Percentiles rank a stretch among this genome's conserved stretches.
Evolutionary conservation across 192 early-diverging fungal genomes (phyloP).

Genomic region (Coemansia sp.): DNA sequence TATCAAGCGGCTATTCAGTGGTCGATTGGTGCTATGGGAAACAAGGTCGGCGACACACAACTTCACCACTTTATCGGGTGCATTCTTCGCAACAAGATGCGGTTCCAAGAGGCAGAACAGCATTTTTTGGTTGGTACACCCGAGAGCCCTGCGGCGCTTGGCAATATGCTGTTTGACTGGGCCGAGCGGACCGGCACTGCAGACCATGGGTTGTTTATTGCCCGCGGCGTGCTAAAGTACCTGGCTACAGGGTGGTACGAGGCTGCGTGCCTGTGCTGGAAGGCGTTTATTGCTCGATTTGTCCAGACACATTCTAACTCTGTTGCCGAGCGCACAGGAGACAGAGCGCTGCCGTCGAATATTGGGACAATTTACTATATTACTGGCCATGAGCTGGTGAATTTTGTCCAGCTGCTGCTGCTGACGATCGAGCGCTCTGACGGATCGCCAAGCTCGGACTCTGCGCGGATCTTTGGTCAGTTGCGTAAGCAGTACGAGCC

Average conservation of each 20-base stretch:
- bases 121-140: slow-evolving; percentile 84
- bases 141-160: slow-evolving; percentile 74
- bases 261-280: slow-evolving; percentile 57
- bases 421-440: slow-evolving; percentile 63
- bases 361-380: slow-evolving; percentile 53
- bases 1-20: slow-evolving; percentile 54
- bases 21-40: slow-evolving; percentile 28
- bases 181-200: slow-evolving; percentile 55
- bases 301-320: slow-evolving; percentile 20
- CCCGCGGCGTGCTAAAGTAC: slow-evolving; percentile 81
- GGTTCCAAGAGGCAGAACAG: slow-evolving; percentile 78
- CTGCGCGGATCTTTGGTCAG: slow-evolving; percentile 22
- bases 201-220: slow-evolving; percentile 75
- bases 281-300: slow-evolving; percentile 35
- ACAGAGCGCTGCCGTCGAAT: slow-evolving; percentile 34
- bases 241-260: slow-evolving; percentile 59
- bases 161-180: slow-evolving; percentile 79
- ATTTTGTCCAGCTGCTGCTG: slow-evolving; percentile 68
- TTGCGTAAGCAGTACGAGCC: slow-evolving; percentile 36
- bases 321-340: slow-evolving; percentile 23
- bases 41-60: slow-evolving; percentile 41
- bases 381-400: slow-evolving; percentile 55
- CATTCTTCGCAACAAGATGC: slow-evolving; percentile 58
- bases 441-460: slow-evolving; percentile 22
- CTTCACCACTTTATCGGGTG: slow-evolving; percentile 50